Base-by-base conservation (phyloP, 345 rosid species). In the Populus davidiana region DNA sequence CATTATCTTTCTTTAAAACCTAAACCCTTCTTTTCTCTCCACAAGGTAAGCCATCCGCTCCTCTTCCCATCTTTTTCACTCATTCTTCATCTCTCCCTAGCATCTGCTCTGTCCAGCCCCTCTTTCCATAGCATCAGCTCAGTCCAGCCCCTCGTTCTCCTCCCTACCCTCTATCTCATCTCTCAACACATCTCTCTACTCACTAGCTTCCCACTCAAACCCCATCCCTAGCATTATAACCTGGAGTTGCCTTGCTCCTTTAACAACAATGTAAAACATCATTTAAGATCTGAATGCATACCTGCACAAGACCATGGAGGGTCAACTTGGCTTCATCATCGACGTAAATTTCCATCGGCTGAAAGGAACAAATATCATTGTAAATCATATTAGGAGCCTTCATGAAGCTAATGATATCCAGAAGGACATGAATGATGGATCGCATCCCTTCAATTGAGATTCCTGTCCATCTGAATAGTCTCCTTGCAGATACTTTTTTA, bases 331-430 rank as follows among this genome's bases (percentile, higher is more conserved):
- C 97, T 85, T 96, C 99, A 31, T 94, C 97, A 21, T 93, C 98
- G 17, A 96, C 99, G 84, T 96, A 96, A 78, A 96, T 96, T 88
- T 96, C 98, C 98, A 94, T 96, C 13, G 99, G 99, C 98, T 96
- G 97, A 83, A 96, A 92, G 85, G 90, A 88, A 89, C 66, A 92
- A 87, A 91, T 82, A 87, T 89, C 86, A 92, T 83, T 90, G 88
- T 85, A 87, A 93, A 91, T 73, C 85, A 85, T 75, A 86, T 95
- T 91, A 93, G 92, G 86, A 50, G 86, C 81, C 85, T 85, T 89
- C 93, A 80, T 83, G 83, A 91, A 85, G 89, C 80, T 86, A 84
- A 84, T 72, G 87, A 86, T 85, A 89, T 87, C 89, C 93, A 89
- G 79, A 80, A 90, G 83, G 86, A 88, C 85, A 86, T 84, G 86